A percentile compares a stretch with the other conserved stretches of the same genome.
These are phyloP conservation scores for Solanum aculeatissimum DNA, from an alignment of 305 asterid genomes.

Conservation along the genomic window DNA sequence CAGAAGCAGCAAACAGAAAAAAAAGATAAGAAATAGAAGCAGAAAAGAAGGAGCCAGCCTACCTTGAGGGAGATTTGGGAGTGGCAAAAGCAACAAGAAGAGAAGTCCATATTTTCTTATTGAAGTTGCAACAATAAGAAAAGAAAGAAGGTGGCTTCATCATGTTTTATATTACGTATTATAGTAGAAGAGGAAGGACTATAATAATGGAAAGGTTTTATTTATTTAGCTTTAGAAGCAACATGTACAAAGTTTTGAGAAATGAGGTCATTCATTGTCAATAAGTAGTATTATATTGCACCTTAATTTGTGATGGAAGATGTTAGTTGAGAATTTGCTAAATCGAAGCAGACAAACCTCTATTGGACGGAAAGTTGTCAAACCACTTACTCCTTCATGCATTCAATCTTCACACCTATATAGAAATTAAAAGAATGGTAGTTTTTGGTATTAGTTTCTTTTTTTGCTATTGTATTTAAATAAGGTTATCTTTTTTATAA, in stretches of 20 bases:
- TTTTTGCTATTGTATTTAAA: too few species aligned
- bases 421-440: too few species aligned
- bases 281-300: neutral
- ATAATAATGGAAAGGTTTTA: neutral
- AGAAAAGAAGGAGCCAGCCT: neutral
- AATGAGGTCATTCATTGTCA: neutral
- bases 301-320: neutral
- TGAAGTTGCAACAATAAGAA: neutral
- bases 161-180: neutral
- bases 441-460: too few species aligned
- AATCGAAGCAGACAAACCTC: neutral
- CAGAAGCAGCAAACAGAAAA: neutral
- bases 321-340: neutral
- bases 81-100: neutral
- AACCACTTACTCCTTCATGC: neutral
- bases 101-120: neutral
- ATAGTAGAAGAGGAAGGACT: neutral
- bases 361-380: neutral
- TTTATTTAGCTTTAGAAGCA: neutral
- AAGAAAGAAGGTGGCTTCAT: neutral
- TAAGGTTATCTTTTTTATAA: too few species aligned
- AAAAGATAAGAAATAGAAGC: neutral
- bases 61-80: neutral
- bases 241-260: neutral
- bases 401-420: too few species aligned